These are phyloP conservation scores for Zoysia pacifica DNA, from an alignment of 176 grass and related monocot genomes.

Conservation along the genomic window DNA sequence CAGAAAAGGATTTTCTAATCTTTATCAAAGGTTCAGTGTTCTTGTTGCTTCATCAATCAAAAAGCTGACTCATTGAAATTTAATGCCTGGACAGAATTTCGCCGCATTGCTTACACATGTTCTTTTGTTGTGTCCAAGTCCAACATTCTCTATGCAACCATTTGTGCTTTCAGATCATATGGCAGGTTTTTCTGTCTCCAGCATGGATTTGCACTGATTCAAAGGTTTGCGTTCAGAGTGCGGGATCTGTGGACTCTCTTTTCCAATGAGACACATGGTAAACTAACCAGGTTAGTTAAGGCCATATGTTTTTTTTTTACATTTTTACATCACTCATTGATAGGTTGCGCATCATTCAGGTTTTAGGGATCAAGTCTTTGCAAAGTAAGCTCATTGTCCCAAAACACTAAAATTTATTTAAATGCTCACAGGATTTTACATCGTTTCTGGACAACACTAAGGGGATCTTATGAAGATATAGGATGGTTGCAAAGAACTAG, in stretches of 20 bases:
- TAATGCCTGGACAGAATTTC: not conserved
- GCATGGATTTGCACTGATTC: constrained; percentile 40
- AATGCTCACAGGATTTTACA: constrained; percentile 55
- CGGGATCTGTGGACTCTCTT: constrained; percentile 39
- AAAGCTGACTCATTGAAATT: constrained; percentile 5
- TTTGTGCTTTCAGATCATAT: constrained; percentile 41
- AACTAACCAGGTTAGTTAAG: constrained; percentile 39
- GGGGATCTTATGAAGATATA: constrained; percentile 77
- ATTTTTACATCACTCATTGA: not conserved
- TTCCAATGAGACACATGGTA: constrained; percentile 23
- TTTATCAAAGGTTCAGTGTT: constrained; percentile 46
- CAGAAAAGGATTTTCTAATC: constrained; percentile 14
- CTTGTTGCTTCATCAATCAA: constrained; percentile 7
- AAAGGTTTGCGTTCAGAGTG: constrained; percentile 49
- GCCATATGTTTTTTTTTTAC: not conserved
- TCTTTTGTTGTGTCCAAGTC: not conserved
- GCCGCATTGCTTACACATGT: not conserved
- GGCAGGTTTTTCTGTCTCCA: constrained; percentile 27
- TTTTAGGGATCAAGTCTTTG: not conserved
- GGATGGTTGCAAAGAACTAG: constrained; percentile 79
- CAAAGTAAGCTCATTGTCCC: constrained; percentile 4
- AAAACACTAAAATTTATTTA: constrained; percentile 3
- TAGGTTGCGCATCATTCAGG: constrained; percentile 1
- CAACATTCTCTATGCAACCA: constrained; percentile 2
- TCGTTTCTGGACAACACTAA: constrained; percentile 69